Percentiles rank a stretch among this genome's conserved stretches.
Evolutionary conservation across 805 yeast genomes (phyloP).

Genomic region (Kuraishia hungarica): DNA sequence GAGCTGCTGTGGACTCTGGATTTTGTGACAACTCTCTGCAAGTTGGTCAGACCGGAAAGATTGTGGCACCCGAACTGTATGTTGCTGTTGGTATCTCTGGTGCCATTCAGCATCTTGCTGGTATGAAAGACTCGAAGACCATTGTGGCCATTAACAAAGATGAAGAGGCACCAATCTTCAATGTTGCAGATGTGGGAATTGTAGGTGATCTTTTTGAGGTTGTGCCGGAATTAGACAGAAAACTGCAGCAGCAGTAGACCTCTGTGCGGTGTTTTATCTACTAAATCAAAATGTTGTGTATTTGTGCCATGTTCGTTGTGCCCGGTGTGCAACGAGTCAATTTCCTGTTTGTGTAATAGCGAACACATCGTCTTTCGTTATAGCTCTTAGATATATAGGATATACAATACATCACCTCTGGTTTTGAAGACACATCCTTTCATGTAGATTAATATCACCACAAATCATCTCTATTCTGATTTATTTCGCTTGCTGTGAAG

Average conservation of each 20-base stretch:
- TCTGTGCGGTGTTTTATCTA: slow-evolving; percentile 11
- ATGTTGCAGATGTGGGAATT: slow-evolving; percentile 80
- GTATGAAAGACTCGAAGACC: slow-evolving; percentile 93
- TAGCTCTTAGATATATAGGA: neutral
- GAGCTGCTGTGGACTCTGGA: slow-evolving; percentile 97
- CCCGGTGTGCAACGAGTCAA: neutral
- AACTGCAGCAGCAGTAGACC: slow-evolving; percentile 31
- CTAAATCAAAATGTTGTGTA: neutral
- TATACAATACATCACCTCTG: too few species aligned
- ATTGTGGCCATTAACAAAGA: slow-evolving; percentile 94
- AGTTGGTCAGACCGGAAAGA: slow-evolving; percentile 97
- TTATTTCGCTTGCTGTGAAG: neutral
- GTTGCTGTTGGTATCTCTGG: slow-evolving; percentile 93
- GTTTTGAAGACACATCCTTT: neutral
- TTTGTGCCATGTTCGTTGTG: neutral
- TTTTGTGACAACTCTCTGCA: slow-evolving; percentile 93
- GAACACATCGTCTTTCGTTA: neutral
- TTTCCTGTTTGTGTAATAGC: neutral
- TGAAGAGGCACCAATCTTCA: slow-evolving; percentile 89
- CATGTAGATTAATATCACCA: neutral
- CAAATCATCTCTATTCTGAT: neutral
- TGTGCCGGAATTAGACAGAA: slow-evolving; percentile 84
- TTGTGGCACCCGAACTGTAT: slow-evolving; percentile 93
- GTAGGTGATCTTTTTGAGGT: slow-evolving; percentile 83
- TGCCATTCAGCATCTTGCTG: slow-evolving; percentile 97